Percentiles rank a stretch among this genome's conserved stretches.
Evolutionary conservation across 2,329 filamentous ascomycete genomes (phyloP).

Genomic region (Rutstroemia sp.): DNA sequence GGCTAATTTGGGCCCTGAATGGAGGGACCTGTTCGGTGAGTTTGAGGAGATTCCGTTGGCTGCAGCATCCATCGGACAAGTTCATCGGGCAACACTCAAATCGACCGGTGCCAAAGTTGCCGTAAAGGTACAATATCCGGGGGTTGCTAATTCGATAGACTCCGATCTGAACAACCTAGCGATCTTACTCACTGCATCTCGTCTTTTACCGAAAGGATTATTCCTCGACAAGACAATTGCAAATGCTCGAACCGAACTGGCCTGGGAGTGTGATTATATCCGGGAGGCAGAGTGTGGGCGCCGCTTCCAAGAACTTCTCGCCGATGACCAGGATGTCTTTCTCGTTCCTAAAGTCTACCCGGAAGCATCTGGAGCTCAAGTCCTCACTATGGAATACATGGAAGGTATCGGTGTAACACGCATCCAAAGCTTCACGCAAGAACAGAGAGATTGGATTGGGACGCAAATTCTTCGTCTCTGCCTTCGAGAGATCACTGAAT

Average conservation of each 20-base stretch:
- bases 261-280: conserved; percentile 94
- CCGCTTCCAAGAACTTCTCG: conserved; percentile 70
- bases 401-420: conserved; percentile 80
- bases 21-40: conserved; percentile 73
- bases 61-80: conserved; percentile 93
- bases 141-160: conserved; percentile 91
- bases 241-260: conserved; percentile 85
- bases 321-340: conserved; percentile 67
- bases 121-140: conserved; percentile 96
- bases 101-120: conserved; percentile 71
- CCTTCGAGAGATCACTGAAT: conserved; percentile 86
- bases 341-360: conserved; percentile 69
- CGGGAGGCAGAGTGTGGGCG: conserved; percentile 77
- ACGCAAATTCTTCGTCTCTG: conserved; percentile 89
- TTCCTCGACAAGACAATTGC: conserved; percentile 97
- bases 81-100: conserved; percentile 76
- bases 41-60: conserved; percentile 93
- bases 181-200: conserved; percentile 82
- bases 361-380: conserved; percentile 76
- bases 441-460: conserved; percentile 91
- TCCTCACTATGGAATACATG: conserved; percentile 91
- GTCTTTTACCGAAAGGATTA: conserved; percentile 81
- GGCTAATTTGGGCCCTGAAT: conserved; percentile 72
- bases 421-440: conserved; percentile 65
- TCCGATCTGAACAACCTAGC: conserved; percentile 93